phyloP scores from a whole-genome alignment of 345 rosid genomes.

The Cardamine occulta region DNA sequence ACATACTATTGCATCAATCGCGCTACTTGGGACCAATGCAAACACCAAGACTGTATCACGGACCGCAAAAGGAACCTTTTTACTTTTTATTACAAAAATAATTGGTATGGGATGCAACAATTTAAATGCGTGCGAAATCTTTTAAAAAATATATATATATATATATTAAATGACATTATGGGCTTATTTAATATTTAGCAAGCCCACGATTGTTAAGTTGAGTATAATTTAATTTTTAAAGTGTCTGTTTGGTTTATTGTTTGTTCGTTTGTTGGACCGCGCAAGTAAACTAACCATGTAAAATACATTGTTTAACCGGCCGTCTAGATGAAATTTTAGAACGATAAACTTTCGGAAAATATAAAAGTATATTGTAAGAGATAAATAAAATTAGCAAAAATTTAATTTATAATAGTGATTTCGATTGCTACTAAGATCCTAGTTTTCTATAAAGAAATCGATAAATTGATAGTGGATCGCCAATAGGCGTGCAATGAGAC shows the following conservation, averaged over 20 bases:
- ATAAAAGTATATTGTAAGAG: background rate
- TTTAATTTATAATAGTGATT: background rate
- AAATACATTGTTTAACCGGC: background rate
- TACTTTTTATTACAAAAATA: background rate
- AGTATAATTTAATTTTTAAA: background rate
- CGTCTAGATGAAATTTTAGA: background rate
- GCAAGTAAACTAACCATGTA: background rate
- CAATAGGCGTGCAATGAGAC: conserved; percentile 11
- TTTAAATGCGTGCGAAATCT: background rate
- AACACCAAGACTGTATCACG: conserved; percentile 28
- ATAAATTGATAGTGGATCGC: conserved; percentile 18
- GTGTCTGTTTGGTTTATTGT: background rate
- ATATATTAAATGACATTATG: background rate
- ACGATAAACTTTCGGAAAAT: background rate
- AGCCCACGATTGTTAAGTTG: background rate
- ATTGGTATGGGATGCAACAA: conserved; percentile 4
- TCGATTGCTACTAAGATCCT: background rate
- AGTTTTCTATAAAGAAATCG: background rate
- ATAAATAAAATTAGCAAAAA: background rate
- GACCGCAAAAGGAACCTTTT: conserved; percentile 9
- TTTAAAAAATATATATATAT: no score
- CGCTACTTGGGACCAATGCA: conserved; percentile 35
- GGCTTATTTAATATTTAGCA: background rate
- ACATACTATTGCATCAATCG: conserved; percentile 38
- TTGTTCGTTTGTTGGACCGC: background rate